Base-by-base conservation (phyloP, 768 basidiomycete species). In the Pleurotus platypus region DNA sequence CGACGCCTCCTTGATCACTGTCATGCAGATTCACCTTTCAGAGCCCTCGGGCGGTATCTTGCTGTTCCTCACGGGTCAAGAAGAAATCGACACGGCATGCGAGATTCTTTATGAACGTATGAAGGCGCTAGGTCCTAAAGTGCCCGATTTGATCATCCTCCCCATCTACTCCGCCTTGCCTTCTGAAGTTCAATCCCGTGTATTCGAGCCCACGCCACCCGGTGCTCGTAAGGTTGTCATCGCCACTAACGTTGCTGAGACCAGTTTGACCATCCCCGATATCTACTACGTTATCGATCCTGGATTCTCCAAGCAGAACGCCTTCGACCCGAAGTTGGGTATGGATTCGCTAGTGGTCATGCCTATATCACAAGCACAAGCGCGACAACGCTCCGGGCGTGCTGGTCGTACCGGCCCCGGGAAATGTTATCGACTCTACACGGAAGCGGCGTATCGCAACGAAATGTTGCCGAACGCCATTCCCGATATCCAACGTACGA, bases 221-320 rank as follows among this genome's bases (percentile, higher is more conserved):
- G 97, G 97, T 48, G 87, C 96, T n/a, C 90, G 97, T 59, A 99
- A 99, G 76, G 94, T 96, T 60, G 94, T 98, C 66, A 92, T 99
- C 63, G 96, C 97, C n/a, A 99, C 97, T 22, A 99, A 98, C 71
- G 95, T 98, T 55, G 97, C 97, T 2, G 97, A 99, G 77, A 98
- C 97, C 9, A 94, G 92, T 74, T 78, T 99, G 68, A 98, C 97
- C 6, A 99, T 98, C 65, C 94, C 94, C 35, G 97, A 95, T 27
- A 97, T 99, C 68, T 98, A 98, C 78, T 99, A 98, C 64, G 96
- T 99, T 63, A 88, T 99, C 60, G 97, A 99, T 67, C 96, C 97
- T 1, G 97, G 97, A 11, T 98, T 99, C 75, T 89, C 94, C 37
- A 99, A 99, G 71, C 97, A 99, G 72, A 98, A 98, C 67, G 96